These are phyloP conservation scores for Allium sativum DNA, from an alignment of 106 monocot species.

Conservation along the genomic window DNA sequence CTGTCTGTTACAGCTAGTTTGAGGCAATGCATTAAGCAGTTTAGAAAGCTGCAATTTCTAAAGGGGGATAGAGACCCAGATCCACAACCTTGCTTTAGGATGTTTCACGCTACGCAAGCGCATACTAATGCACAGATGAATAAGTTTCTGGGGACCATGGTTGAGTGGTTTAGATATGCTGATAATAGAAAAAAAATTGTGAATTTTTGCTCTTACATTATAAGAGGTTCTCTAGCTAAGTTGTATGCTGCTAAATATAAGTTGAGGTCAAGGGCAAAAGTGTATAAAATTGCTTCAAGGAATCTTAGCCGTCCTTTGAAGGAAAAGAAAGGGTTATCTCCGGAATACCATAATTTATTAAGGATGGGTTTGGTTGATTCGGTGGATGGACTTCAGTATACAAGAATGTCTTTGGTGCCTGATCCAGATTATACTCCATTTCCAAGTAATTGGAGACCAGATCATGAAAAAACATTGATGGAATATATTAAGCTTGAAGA, in stretches of 20 bases:
- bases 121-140: constrained; percentile 99
- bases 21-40: constrained; percentile 82
- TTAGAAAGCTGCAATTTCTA: constrained; percentile 78
- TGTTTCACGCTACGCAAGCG: constrained; percentile 97
- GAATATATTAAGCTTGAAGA: constrained; percentile 73
- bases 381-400: constrained; percentile 84
- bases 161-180: constrained; percentile 91
- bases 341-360: constrained; percentile 82
- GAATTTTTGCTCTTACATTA: constrained; percentile 92
- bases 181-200: constrained; percentile 96
- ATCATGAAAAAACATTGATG: constrained; percentile 77
- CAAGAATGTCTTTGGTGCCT: constrained; percentile 84
- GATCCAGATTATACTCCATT: constrained; percentile 93
- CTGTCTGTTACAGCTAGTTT: constrained; percentile 89
- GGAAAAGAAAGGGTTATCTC: constrained; percentile 92
- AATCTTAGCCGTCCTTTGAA: constrained; percentile 85
- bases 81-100: constrained; percentile 92
- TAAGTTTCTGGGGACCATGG: constrained; percentile 80
- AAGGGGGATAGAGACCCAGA: constrained; percentile 95
- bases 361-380: constrained; percentile 93
- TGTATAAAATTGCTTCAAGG: constrained; percentile 92
- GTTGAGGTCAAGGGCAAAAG: constrained; percentile 87
- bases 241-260: constrained; percentile 98
- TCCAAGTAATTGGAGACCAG: constrained; percentile 68
- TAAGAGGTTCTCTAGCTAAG: constrained; percentile 88